Evolutionary conservation across 2,329 filamentous ascomycete species (phyloP).

Genomic region (Phaeosphaeriaceae sp.): DNA sequence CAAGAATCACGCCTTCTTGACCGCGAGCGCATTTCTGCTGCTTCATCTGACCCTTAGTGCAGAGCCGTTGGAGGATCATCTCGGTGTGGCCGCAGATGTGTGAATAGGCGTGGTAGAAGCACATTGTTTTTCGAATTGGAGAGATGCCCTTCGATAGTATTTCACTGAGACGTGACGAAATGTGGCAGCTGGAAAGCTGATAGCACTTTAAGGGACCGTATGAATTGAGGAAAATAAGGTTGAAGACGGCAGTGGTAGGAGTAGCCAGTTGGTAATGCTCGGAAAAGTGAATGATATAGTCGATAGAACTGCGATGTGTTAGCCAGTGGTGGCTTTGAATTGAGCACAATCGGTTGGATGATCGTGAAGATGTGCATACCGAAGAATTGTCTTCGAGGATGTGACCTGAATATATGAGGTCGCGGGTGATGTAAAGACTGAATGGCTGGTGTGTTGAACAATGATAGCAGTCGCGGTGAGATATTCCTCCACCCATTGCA

Average conservation of each 20-base stretch:
- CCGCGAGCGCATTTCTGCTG: slow-evolving; percentile 41
- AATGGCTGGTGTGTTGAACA: neutral
- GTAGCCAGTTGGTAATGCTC: neutral
- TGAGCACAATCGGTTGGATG: too few species aligned
- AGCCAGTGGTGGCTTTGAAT: too few species aligned
- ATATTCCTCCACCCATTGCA: too few species aligned
- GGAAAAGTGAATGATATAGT: too few species aligned
- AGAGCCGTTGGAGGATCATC: slow-evolving; percentile 43
- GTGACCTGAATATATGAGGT: neutral
- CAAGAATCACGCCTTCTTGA: slow-evolving; percentile 39
- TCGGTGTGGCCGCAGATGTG: slow-evolving; percentile 55
- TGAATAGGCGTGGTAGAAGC: slow-evolving; percentile 57
- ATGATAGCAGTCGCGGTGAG: neutral
- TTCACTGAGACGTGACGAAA: neutral
- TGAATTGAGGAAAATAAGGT: too few species aligned
- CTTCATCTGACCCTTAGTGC: slow-evolving; percentile 37
- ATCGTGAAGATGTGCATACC: neutral
- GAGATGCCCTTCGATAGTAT: too few species aligned
- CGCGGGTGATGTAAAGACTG: neutral
- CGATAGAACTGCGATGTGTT: too few species aligned
- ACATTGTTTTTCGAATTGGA: slow-evolving; percentile 45
- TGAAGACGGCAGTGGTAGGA: neutral
- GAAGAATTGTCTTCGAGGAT: neutral
- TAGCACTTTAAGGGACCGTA: too few species aligned
- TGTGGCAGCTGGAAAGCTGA: neutral